These are phyloP conservation scores for Prosopis cineraria DNA, from an alignment of 306 rosid genomes.

Conservation along the genomic window DNA sequence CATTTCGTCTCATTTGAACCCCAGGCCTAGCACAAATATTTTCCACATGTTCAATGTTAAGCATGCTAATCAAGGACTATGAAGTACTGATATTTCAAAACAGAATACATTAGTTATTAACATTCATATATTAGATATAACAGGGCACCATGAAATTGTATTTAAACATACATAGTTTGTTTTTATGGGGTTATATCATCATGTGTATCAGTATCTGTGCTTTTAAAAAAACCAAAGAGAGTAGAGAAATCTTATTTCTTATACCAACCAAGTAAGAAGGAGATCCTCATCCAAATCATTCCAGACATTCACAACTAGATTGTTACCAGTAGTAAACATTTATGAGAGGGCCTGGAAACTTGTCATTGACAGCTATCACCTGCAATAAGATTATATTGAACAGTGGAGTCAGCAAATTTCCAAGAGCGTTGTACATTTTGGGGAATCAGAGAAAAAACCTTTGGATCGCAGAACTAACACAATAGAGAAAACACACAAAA, in stretches of 20 bases:
- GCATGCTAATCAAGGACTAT: not conserved
- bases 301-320: constrained; percentile 63
- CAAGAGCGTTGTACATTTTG: not conserved
- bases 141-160: not conserved
- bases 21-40: constrained; percentile 65
- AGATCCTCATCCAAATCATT: constrained; percentile 75
- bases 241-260: not conserved
- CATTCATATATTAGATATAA: not conserved
- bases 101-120: not conserved
- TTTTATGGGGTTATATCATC: not conserved
- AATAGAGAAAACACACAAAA: not conserved
- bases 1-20: constrained; percentile 67
- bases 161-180: too few species aligned
- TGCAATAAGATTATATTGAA: constrained; percentile 38
- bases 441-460: not conserved
- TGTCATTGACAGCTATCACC: constrained; percentile 73
- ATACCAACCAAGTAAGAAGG: constrained; percentile 72
- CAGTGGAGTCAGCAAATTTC: constrained; percentile 11
- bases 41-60: not conserved
- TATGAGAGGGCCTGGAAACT: constrained; percentile 76
- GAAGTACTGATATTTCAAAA: not conserved
- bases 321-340: constrained; percentile 75
- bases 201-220: not conserved
- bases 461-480: not conserved
- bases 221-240: not conserved